Evolutionary conservation across 768 basidiomycete species (phyloP), one percentile per base, ranked within the genome.

Genomic region (Mycena maculata): DNA sequence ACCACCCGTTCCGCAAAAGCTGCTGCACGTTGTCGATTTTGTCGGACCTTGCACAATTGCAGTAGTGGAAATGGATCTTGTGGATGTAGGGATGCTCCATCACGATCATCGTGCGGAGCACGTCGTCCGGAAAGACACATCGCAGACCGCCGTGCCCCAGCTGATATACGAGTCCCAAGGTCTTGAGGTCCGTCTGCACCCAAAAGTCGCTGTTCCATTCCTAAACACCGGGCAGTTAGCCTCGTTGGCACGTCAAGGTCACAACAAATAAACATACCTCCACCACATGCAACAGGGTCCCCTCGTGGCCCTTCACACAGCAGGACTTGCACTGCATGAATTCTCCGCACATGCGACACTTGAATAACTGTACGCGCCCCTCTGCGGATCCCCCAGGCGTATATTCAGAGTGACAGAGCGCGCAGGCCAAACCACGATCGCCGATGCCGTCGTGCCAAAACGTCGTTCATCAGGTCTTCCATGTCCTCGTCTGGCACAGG

Each of bases 181-280:
- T 15, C 18, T 18, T 11, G 8, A 68, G 57, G 8, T n/a, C n/a
- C n/a, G 56, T 56, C 10, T 13, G 33, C 20, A 20, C 42, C 70
- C 70, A 71, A 39, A 53, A 54, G 16, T 25, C 16, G 3, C 62
- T 63, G 5, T 28, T 69, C 70, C 70, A 71, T 18, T 39, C 41
- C 70, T 71, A 38, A 6, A 8, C 20, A 42, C 13, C 5, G 9
- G 6, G 18, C 20, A 42, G 41, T 16, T 18, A 15, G 13, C 36
- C 9, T 9, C 36, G 36, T 16, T 42, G 7, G 16, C 16, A 42
- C 20, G 6, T 18, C 9, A 18, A 16, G 9, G 41, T 6, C 5
- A n/a, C 10, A 42, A 16, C 16, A 4, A 5, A 42, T 6, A 9
- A 16, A 5, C 57, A 1, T 27, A 59, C 57, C 44, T 48, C 25